Conservation (phyloP, 225 moss, liverwort and hornwort species). For the Climacium dendroides region DNA sequence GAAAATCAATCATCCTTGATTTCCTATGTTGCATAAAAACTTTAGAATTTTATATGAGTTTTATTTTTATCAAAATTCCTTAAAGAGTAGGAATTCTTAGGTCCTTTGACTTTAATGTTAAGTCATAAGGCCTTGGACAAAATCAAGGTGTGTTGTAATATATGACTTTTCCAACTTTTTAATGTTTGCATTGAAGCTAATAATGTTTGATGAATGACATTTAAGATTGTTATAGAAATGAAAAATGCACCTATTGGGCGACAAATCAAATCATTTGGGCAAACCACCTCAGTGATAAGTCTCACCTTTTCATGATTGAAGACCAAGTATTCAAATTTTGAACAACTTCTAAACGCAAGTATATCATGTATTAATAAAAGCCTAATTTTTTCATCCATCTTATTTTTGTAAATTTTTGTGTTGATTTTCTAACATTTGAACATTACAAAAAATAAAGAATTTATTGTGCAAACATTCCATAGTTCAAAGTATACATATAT, state of each 20-base stretch:
- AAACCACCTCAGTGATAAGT: not conserved
- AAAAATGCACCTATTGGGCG: not conserved
- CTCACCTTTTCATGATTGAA: not conserved
- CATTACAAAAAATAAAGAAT: too few relatives aligned
- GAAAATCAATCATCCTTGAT: not conserved
- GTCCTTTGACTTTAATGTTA: too few relatives aligned
- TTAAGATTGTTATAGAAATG: not conserved
- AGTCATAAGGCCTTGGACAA: not conserved
- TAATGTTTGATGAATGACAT: not conserved
- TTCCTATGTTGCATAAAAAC: not conserved
- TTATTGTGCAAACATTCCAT: too few relatives aligned
- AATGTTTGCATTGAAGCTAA: not conserved
- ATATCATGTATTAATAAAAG: not conserved
- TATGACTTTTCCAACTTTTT: not conserved
- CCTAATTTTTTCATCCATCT: not conserved
- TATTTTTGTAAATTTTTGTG: too few relatives aligned
- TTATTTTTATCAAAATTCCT: not conserved
- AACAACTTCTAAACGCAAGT: rapidly evolving
- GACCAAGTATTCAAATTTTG: not conserved
- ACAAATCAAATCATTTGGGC: not conserved
- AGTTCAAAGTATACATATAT: too few relatives aligned
- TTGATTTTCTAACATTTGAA: too few relatives aligned
- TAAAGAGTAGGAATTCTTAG: not conserved
- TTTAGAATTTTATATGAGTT: too few relatives aligned
- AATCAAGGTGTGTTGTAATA: not conserved